Base-by-base conservation (phyloP, 2,329 filamentous ascomycete species). In the Keithomyces neogunnii region DNA sequence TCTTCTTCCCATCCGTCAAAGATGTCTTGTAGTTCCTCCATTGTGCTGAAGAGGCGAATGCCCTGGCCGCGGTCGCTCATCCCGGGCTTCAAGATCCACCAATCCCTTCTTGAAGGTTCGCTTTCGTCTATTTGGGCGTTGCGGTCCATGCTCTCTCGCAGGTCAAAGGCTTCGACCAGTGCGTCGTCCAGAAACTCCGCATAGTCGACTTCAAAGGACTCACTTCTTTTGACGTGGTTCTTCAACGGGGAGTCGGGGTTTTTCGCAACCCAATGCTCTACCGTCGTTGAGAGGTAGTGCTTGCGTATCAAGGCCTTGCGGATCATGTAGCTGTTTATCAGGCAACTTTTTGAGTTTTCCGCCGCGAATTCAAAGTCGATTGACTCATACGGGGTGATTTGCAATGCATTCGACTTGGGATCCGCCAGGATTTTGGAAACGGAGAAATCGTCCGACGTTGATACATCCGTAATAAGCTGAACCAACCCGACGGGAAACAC, bases 31-130 rank as follows among this genome's bases (percentile, higher is more conserved):
- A 99, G 72, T 63, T 95, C 85, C 51, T 85, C 83, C 73, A 93
- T 88, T 2, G 83, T 89, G 60, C 82, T 88, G 67, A 99, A 99
- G 0, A 99, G 73, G 39, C 89, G 74, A 52, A 99, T 96, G 1
- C 93, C 93, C 65, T 96, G 91, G 0, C 92, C 93, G 29, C 92
- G 81, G 65, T 99, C 93, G 66, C 89, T 96, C 93, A 99, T 97
- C 7, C 92, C 87, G 0, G 93, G 92, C 70, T 99, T 99, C 53
- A 99, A 69, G 58, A 99, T 97, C 93, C 93, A 99, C 92, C 92
- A 99, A 65, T 95, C 83, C 53, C 78, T 77, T 42, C 78, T 71
- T 35, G 32, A 51, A 1, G 51, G 42, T 32, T 68, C 55, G 0
- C 51, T 58, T 2, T 60, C 58, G 3, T 51, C 47, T 2, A 52